Evolutionary conservation across 371 early-diverging fungal species (phyloP), one percentile per base, ranked within the genome.

Genomic region (Parasitella parasitica): DNA sequence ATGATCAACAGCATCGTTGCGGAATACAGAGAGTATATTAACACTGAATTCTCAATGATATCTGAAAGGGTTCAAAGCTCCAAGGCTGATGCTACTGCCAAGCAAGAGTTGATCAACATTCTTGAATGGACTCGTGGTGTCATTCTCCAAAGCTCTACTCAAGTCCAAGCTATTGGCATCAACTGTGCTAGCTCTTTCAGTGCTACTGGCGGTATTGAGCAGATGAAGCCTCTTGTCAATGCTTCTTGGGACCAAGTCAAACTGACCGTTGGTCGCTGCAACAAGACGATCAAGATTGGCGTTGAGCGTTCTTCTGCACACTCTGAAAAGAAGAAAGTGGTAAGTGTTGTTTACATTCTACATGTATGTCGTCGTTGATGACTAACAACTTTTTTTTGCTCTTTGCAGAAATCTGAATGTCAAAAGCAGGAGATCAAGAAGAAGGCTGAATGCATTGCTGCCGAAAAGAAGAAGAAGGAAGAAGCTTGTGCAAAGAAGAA

Each of bases 101-200:
- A 54, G 22, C 64, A 59, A 59, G 63, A 63, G 9, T 18, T 60
- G 8, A 57, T 61, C n/a, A 53, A 52, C 13, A 37, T 62, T 13
- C 64, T 72, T 37, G 62, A 69, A 55, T 72, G 72, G 72, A 64
- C 72, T 34, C 58, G 62, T 51, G 68, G 69, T 61, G 59, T 72
- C 66, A 39, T 65, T 30, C 37, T 72, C 16, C 72, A 72, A 39
- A 59, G 66, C 18, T 54, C 72, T 22, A 46, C 43, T 30, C 69
- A 68, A 53, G 54, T 72, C 7, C 65, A 69, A 56, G 35, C 59
- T 12, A 55, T 68, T 32, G 72, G 69, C 49, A 34, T 69, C 52
- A 64, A 72, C 7, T 64, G 60, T 18, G 66, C 63, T 34, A 66
- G 55, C 15, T 35, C 72, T 11, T 61, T 58, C 28, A 69, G 62